Conservation (phyloP, 257 asterid species). For the Jaltomata sinuosa region DNA sequence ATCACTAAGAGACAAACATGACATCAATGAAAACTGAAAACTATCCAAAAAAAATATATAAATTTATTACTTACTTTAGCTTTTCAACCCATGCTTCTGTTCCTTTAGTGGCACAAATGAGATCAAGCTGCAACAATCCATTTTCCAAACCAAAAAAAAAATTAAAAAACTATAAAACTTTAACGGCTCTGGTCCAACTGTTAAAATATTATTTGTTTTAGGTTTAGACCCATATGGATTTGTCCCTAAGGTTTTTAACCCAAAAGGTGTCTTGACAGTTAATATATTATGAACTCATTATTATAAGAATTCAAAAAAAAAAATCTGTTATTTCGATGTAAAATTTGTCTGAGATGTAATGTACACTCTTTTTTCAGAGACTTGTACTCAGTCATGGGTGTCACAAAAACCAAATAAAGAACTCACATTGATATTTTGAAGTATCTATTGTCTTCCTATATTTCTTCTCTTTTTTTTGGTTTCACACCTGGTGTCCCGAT, state of each 20-base stretch:
- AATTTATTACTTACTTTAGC: slow-evolving; percentile 53
- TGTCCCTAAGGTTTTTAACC: background rate
- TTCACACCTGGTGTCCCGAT: no score
- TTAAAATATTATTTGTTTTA: background rate
- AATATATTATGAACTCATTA: background rate
- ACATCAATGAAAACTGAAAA: background rate
- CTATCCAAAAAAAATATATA: background rate
- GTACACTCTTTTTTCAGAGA: no score
- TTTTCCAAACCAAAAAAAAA: background rate
- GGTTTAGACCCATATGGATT: rapidly evolving
- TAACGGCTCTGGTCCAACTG: background rate
- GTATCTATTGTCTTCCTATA: no score
- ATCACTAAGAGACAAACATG: background rate
- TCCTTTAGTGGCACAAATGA: slow-evolving; percentile 85
- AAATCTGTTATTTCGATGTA: no score
- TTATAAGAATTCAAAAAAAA: no score
- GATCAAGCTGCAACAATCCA: slow-evolving; percentile 53
- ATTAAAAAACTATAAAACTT: background rate
- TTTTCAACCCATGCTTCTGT: slow-evolving; percentile 88
- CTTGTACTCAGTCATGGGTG: no score
- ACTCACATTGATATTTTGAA: background rate
- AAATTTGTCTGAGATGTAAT: no score
- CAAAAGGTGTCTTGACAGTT: background rate
- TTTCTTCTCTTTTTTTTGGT: no score
- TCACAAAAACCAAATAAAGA: background rate